Percentiles rank a stretch among this genome's conserved stretches.
These are phyloP conservation scores for Combretum micranthum DNA, from an alignment of 345 rosid genomes.

Conservation along the genomic window DNA sequence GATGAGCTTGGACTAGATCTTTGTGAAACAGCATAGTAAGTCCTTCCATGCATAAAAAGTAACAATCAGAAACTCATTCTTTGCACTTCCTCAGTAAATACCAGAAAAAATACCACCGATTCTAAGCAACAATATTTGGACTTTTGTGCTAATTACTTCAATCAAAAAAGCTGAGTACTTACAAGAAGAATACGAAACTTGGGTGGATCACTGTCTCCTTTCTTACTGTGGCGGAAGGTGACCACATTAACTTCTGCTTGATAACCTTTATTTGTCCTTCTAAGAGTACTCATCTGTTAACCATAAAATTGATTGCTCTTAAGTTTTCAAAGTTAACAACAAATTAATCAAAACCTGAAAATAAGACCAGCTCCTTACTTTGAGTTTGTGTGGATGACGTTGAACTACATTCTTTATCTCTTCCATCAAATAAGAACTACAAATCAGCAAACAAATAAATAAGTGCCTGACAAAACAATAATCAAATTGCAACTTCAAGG, in stretches of 20 bases:
- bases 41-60: neutral
- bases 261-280: conserved; percentile 65
- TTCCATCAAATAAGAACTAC: conserved; percentile 31
- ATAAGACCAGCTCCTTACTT: conserved; percentile 11
- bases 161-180: conserved; percentile 25
- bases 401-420: conserved; percentile 30
- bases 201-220: conserved; percentile 41
- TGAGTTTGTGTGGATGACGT: conserved; percentile 36
- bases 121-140: too few relatives aligned
- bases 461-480: neutral
- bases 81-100: neutral
- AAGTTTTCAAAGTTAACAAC: neutral
- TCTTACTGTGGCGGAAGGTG: conserved; percentile 47
- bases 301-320: neutral
- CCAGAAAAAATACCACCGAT: neutral
- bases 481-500: neutral
- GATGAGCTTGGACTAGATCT: conserved; percentile 1
- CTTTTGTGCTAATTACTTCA: neutral
- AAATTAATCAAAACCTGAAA: neutral
- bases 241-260: conserved; percentile 54
- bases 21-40: too few relatives aligned
- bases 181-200: conserved; percentile 93
- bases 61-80: too few relatives aligned
- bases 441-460: neutral
- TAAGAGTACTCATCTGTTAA: conserved; percentile 51